Evolutionary conservation across 192 early-diverging fungal species (phyloP).

Genomic region (Backusella luteola): DNA sequence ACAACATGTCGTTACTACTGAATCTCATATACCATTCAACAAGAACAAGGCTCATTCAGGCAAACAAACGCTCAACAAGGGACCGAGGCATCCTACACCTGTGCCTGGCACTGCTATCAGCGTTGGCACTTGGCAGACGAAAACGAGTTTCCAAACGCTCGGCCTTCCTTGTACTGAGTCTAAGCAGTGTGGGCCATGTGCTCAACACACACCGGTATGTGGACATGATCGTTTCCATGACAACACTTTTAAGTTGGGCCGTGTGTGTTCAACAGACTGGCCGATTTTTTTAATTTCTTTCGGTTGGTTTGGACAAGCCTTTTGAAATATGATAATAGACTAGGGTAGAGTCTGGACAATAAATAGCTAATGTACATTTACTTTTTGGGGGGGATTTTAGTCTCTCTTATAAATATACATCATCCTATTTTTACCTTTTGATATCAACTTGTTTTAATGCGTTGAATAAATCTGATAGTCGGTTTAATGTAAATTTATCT

Average conservation of each 20-base stretch:
- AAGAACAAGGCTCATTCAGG: not conserved
- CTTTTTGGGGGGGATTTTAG: not conserved
- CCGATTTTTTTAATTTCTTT: constrained; percentile 8
- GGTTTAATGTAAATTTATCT: not conserved
- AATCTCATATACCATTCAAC: not conserved
- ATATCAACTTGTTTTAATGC: not conserved
- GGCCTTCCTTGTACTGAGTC: not conserved
- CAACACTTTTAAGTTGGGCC: not conserved
- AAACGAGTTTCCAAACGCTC: not conserved
- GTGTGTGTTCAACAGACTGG: not conserved
- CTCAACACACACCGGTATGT: not conserved
- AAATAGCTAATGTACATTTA: constrained; percentile 23
- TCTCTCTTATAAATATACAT: not conserved
- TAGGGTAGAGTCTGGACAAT: constrained; percentile 14
- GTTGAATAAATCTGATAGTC: not conserved
- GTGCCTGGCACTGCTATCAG: constrained; percentile 5
- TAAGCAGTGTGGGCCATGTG: not conserved
- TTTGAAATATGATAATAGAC: constrained; percentile 22
- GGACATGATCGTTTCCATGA: not conserved
- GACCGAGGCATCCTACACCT: constrained; percentile 9
- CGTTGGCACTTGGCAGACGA: not conserved
- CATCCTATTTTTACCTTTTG: not conserved
- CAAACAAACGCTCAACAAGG: constrained; percentile 1
- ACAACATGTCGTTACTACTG: not conserved
- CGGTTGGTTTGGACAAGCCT: not conserved